Evolutionary conservation across 2,329 filamentous ascomycete species (phyloP), one percentile per base, ranked within the genome.

Genomic region (Metarhizium sp.): DNA sequence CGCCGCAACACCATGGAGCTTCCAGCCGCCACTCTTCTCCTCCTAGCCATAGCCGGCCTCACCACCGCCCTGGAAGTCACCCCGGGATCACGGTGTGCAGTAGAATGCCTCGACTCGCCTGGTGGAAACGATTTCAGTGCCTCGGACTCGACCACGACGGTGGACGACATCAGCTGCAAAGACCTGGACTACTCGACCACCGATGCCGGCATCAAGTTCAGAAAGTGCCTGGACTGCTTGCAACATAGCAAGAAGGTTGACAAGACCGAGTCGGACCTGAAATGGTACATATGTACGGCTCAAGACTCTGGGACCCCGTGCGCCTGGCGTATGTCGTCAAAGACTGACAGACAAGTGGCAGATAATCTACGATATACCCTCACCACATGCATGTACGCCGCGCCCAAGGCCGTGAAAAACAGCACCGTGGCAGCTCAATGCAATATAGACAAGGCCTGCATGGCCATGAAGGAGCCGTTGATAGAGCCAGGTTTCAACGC

Each of bases 311-410:
- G 30, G 49, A 13, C 25, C 42, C 6, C 20, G 20, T n/a, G 3
- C 30, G 5, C 3, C 4, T 43, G 5, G 6, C 40, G 16, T 42
- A n/a, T 16, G 4, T 11, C 13, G 2, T 13, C 8, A 32, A 3
- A n/a, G 11, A 18, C 40, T 50, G 29, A 40, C 30, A 25, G 20
- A 36, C 11, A 48, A 1, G 5, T 18, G 34, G 2, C 49, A 79
- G 78, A 80, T 57, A 81, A 80, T 50, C 40, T 80, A 0, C 70
- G 78, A 42, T 80, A 76, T 50, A 64, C 77, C 0, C 64, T 79
- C 4, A 72, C 75, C 34, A 71, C 73, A 0, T 81, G 78, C 52
- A 64, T 80, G 1, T 81, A 69, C 42, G 62, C 62, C 4, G 58
- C 61, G n/a, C 65, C 64, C 25, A 61, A 69, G 1, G 69, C 68